Evolutionary conservation across 257 asterid species (phyloP).

Genomic region (Nicotiana tomentosiformis): DNA sequence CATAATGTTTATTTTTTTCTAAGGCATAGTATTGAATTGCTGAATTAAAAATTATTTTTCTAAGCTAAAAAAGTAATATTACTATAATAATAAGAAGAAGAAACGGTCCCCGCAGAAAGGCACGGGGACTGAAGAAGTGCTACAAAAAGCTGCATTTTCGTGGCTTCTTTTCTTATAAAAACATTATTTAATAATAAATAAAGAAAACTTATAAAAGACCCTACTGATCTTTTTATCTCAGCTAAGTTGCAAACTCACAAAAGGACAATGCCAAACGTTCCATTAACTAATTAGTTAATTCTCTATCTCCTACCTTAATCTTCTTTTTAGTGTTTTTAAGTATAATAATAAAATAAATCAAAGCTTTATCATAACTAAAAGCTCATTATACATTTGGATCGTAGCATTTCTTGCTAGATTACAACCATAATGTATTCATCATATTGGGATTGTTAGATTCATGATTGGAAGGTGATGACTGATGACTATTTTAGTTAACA

Average conservation of each 20-base stretch:
- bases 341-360: neutral
- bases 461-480: constrained; percentile 36
- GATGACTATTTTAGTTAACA: constrained; percentile 24
- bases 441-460: constrained; percentile 25
- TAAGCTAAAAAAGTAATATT: neutral
- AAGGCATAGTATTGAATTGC: neutral
- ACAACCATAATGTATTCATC: constrained; percentile 27
- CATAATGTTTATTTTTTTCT: neutral
- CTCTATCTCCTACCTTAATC: neutral
- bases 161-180: constrained; percentile 34
- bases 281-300: constrained; percentile 19
- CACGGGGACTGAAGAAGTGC: constrained; percentile 52
- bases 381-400: constrained; percentile 16
- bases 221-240: constrained; percentile 19
- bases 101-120: constrained; percentile 33
- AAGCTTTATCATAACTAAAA: neutral
- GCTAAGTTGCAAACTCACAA: constrained; percentile 25
- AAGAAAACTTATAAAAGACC: constrained; percentile 2
- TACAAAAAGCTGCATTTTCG: constrained; percentile 48
- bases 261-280: constrained; percentile 41
- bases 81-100: neutral
- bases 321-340: neutral
- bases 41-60: neutral
- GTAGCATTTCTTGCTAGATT: constrained; percentile 31
- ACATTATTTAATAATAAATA: neutral